Evolutionary conservation across 768 basidiomycete species (phyloP), one percentile per base, ranked within the genome.

Genomic region (Suillus discolor): DNA sequence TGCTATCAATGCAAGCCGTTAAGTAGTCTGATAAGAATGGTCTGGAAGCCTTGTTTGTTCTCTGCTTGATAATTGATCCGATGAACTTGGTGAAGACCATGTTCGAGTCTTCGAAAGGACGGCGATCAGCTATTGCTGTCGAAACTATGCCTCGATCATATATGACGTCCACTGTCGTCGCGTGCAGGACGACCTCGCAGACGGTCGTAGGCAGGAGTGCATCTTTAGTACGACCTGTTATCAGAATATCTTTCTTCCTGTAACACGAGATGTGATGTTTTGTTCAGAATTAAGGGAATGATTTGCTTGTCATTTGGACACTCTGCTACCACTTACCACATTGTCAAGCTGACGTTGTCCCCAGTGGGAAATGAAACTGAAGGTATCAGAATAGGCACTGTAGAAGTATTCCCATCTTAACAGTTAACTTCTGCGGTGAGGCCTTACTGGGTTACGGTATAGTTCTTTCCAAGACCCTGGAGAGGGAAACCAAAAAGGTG

Each of bases 191-290:
- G n/a, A 59, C 41, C 23, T 47, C 36, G 31, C 31, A 65, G 9
- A 65, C 42, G 2, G 59, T 62, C 7, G 34, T 36, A 47, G 44
- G 57, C 18, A 51, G n/a, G 44, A 39, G 51, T 23, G 15, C 25
- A 28, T 51, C 39, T 57, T 28, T 51, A 44, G 57, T 44, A 45
- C 23, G 20, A 2, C 44, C 45, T 38, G 34, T 28, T 23, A 47
- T 44, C 11, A 45, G 57, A 18, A 65, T 44, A 44, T 61, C 57
- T 61, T 34, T 34, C 18, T 64, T 39, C 63, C 63, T 61, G 34
- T 23, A 18, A 42, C n/a, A n/a, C 15, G 41, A 54, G 31, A 39
- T 20, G 34, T 34, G 34, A 60, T 31, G 12, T 34, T 42, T n/a
- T 38, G 16, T 12, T 44, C 11, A 28, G 12, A 31, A 41, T 36